A percentile compares a stretch with the other conserved stretches of the same genome.
Conservation (phyloP, 2,329 filamentous ascomycete species). For the Scytalidium sp. region DNA sequence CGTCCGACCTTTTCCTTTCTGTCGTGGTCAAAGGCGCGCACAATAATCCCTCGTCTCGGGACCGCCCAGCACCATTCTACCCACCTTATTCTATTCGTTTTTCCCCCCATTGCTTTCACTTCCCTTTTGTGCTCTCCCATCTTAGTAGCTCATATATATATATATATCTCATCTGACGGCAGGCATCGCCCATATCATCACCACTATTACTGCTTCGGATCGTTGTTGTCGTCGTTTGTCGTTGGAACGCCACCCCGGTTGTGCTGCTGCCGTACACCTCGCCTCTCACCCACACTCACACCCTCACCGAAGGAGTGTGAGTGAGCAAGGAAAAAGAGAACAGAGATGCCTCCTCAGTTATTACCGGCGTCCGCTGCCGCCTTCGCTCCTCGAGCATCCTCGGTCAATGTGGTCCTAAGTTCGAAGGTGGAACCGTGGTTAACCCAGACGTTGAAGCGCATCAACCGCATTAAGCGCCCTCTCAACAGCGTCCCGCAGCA, state of each 20-base stretch:
- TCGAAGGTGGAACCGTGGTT: slow-evolving; percentile 95
- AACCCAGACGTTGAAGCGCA: slow-evolving; percentile 92
- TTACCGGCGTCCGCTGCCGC: slow-evolving; percentile 93
- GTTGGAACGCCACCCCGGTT: slow-evolving; percentile 15
- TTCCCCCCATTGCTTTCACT: background rate
- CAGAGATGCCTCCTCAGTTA: slow-evolving; percentile 81
- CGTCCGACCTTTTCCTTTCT: slow-evolving; percentile 55
- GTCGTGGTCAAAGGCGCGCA: slow-evolving; percentile 54
- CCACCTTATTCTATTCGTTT: background rate
- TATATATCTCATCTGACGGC: background rate
- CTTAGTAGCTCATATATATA: background rate
- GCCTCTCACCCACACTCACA: slow-evolving; percentile 11
- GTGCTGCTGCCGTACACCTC: slow-evolving; percentile 14
- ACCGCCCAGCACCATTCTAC: slow-evolving; percentile 36
- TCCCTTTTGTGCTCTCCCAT: background rate
- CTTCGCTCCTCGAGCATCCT: slow-evolving; percentile 86
- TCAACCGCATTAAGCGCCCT: slow-evolving; percentile 94
- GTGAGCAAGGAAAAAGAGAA: no score
- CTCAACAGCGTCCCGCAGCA: slow-evolving; percentile 97
- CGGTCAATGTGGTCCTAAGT: slow-evolving; percentile 90
- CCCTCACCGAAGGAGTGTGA: no score
- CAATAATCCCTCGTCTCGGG: slow-evolving; percentile 55
- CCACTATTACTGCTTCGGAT: slow-evolving; percentile 38
- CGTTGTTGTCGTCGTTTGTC: slow-evolving; percentile 33
- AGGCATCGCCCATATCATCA: no score